These are phyloP conservation scores for Gentiana straminea DNA, from an alignment of 257 asterid species.

Conservation along the genomic window DNA sequence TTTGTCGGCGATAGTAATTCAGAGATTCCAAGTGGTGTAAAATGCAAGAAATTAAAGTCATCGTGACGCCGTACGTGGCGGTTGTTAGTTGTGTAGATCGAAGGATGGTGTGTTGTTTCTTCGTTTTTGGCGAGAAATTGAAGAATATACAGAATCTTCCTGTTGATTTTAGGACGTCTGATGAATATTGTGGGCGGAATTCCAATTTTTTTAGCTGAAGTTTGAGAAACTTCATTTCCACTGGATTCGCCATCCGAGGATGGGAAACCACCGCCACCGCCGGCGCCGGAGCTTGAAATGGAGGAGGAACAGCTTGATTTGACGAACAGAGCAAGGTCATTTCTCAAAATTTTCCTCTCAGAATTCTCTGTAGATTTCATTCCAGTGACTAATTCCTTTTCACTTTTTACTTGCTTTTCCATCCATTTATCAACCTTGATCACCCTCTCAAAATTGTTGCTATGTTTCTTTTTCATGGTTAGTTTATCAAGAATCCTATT, in stretches of 20 bases:
- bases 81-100: too few relatives aligned
- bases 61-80: too few relatives aligned
- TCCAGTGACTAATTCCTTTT: conserved; percentile 19
- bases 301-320: conserved; percentile 59
- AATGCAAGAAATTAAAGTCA: too few relatives aligned
- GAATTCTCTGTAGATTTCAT: conserved; percentile 28
- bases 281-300: conserved; percentile 24
- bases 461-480: conserved; percentile 35
- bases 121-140: too few relatives aligned
- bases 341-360: conserved; percentile 17
- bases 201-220: too few relatives aligned
- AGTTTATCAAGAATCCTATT: conserved; percentile 21
- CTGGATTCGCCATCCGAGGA: conserved; percentile 45
- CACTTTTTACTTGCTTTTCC: conserved; percentile 36
- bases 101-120: too few relatives aligned
- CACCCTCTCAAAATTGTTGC: conserved; percentile 47
- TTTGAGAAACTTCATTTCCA: conserved; percentile 7
- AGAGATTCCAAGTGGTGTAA: too few relatives aligned
- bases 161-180: too few relatives aligned
- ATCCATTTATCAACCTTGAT: conserved; percentile 86
- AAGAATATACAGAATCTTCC: too few relatives aligned
- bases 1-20: too few relatives aligned
- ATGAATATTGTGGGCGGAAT: too few relatives aligned
- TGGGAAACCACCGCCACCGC: conserved; percentile 28
- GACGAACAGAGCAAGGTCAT: conserved; percentile 19